phyloP scores from a whole-genome alignment of 1,139 yeast species.

The Geotrichum carabidarum region DNA sequence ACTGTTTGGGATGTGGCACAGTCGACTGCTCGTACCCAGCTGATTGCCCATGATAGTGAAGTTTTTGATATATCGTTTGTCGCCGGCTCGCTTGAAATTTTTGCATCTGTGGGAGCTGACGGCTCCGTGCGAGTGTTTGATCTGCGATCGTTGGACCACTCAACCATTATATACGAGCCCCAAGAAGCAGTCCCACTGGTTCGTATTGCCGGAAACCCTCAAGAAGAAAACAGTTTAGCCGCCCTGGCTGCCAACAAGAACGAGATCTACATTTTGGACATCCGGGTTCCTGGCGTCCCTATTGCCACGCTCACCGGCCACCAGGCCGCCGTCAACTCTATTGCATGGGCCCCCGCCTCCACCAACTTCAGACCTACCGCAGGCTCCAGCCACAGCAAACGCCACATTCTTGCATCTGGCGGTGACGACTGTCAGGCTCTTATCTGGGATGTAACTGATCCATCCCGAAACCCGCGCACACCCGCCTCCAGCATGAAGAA shows the following conservation, averaged over 20 bases:
- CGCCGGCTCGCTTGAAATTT: constrained; percentile 67
- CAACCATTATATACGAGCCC: constrained; percentile 87
- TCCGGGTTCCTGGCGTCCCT: constrained; percentile 85
- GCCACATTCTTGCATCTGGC: constrained; percentile 62
- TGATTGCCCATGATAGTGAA: constrained; percentile 94
- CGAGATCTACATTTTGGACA: constrained; percentile 66
- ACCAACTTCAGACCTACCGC: constrained; percentile 18
- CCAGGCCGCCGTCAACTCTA: constrained; percentile 58
- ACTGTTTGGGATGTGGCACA: constrained; percentile 85
- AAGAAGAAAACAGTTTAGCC: constrained; percentile 76
- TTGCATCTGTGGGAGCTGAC: constrained; percentile 92
- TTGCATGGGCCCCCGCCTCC: constrained; percentile 76
- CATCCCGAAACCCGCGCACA: constrained; percentile 26
- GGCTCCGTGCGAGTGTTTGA: constrained; percentile 93
- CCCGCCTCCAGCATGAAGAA: background rate
- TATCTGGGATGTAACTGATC: constrained; percentile 62
- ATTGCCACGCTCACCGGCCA: constrained; percentile 66
- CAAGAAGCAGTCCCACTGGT: constrained; percentile 57
- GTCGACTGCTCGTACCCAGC: constrained; percentile 82
- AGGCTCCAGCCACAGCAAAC: constrained; percentile 19
- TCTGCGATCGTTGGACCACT: constrained; percentile 80
- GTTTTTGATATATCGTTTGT: constrained; percentile 89
- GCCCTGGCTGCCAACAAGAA: constrained; percentile 71
- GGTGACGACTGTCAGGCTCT: constrained; percentile 90
- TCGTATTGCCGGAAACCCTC: constrained; percentile 70